Evolutionary conservation across 306 rosid genomes (phyloP), one percentile per base, ranked within the genome.

Genomic region (Phaseolus lunatus): DNA sequence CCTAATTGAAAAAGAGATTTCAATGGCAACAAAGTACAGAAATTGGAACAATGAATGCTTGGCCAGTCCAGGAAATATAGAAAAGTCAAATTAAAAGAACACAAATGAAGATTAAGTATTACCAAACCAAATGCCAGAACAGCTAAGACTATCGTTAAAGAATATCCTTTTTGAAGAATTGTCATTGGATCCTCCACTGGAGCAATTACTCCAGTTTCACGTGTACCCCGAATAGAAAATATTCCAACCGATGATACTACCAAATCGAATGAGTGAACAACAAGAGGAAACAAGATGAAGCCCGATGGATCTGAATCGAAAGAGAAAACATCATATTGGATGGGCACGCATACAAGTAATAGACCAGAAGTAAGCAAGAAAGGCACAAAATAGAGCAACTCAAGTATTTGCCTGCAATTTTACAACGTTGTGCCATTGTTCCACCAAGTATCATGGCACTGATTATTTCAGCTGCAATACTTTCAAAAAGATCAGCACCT

Each of bases 371-470:
- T 44, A 61, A 44, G 59, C 58, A 41, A 64, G 45, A 58, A 64
- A 65, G 35, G 57, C 33, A 77, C 63, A 65, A 47, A 37, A 81
- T 70, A 58, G 35, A 24, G 15, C 16, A 68, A 49, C 71, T 43
- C 20, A 68, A 35, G 68, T 13, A 80, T 89, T 82, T 72, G 77
- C 98, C 96, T 87, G 88, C 97, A 22, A 95, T 89, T 95, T 92
- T 95, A 89, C 97, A 95, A 39, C 89, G 92, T 31, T 87, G 84
- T 45, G 98, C 98, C 98, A 95, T 92, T 66, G 98, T 87, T 88
- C 90, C 97, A 47, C 98, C 98, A 67, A 95, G 97, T 80, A 95
- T 95, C 98, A 95, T 95, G 67, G 98, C 98, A 86, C 98, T 95
- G 69, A 92, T 92, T 84, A 95, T 95, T 86, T 95, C 98, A 63